A percentile compares a stretch with the other conserved stretches of the same genome.
Conservation (phyloP, 768 basidiomycete genomes). For the Auriscalpium vulgare region DNA sequence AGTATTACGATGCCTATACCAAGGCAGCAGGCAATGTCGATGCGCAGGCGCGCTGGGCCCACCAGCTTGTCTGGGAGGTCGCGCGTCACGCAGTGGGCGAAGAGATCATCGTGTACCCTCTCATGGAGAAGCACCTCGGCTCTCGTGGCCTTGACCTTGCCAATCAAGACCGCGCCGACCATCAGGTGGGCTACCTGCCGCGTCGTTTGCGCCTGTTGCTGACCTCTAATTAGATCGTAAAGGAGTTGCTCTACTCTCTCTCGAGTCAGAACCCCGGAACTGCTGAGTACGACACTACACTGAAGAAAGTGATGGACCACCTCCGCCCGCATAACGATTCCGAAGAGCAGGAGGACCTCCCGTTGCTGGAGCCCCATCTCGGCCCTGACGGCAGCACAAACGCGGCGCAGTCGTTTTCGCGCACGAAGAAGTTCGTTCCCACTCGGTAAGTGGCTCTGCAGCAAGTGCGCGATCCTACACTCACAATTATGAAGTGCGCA, state of each 20-base stretch:
- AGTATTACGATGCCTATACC: constrained; percentile 44
- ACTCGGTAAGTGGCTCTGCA: constrained; percentile 35
- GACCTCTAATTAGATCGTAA: constrained; percentile 22
- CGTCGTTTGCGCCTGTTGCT: background rate
- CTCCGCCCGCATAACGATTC: constrained; percentile 47
- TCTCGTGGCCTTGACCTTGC: constrained; percentile 41
- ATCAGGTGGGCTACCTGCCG: constrained; percentile 31
- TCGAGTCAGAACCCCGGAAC: constrained; percentile 38
- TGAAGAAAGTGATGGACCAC: constrained; percentile 40
- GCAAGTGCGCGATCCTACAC: no score
- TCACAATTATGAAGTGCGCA: constrained; percentile 31
- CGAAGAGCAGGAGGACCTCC: constrained; percentile 52
- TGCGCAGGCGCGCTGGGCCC: constrained; percentile 44
- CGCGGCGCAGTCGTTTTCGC: constrained; percentile 41
- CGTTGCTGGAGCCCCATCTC: constrained; percentile 40
- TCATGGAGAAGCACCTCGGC: constrained; percentile 52
- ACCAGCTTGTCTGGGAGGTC: constrained; percentile 52
- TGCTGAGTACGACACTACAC: constrained; percentile 31
- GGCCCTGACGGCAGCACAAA: constrained; percentile 33
- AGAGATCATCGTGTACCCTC: constrained; percentile 57
- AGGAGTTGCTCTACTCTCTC: constrained; percentile 36
- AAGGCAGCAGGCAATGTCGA: constrained; percentile 34
- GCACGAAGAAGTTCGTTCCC: constrained; percentile 56
- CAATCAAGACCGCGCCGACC: constrained; percentile 48
- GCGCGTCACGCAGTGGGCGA: constrained; percentile 55